phyloP scores from a whole-genome alignment of 2,329 filamentous ascomycete species.

The Cadophora gregata region DNA sequence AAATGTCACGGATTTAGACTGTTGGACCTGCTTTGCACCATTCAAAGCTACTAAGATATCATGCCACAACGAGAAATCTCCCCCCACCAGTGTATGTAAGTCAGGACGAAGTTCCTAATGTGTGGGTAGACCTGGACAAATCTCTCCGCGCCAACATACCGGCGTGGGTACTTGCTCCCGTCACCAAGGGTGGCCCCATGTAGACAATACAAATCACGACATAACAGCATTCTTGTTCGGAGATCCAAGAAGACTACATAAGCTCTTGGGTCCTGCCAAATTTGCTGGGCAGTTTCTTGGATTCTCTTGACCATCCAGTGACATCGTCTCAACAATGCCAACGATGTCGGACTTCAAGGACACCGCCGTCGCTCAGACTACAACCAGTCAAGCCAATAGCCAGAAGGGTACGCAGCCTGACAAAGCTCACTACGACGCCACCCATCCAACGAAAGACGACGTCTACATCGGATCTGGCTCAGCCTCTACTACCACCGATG shows the following conservation, averaged over 20 bases:
- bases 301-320: slow-evolving; percentile 14
- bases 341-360: slow-evolving; percentile 18
- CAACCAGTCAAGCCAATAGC: neutral
- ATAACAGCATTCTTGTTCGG: neutral
- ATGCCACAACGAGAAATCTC: neutral
- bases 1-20: too few species aligned
- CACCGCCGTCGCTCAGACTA: neutral
- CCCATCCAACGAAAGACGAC: slow-evolving; percentile 21
- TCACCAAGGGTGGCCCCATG: neutral
- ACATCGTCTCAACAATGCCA: neutral
- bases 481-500: slow-evolving; percentile 25
- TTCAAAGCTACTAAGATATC: too few species aligned
- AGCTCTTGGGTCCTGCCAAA: neutral
- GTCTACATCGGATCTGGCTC: slow-evolving; percentile 14
- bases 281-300: slow-evolving; percentile 8
- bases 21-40: too few species aligned
- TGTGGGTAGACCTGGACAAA: neutral
- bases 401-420: neutral
- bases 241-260: slow-evolving; percentile 3
- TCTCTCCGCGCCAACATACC: neutral
- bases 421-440: slow-evolving; percentile 29
- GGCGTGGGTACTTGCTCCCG: neutral
- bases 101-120: neutral
- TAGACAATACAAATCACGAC: slow-evolving; percentile 9
- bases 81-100: neutral